Base-by-base conservation (phyloP, 805 yeast genomes). In the Candida fluviatilis region DNA sequence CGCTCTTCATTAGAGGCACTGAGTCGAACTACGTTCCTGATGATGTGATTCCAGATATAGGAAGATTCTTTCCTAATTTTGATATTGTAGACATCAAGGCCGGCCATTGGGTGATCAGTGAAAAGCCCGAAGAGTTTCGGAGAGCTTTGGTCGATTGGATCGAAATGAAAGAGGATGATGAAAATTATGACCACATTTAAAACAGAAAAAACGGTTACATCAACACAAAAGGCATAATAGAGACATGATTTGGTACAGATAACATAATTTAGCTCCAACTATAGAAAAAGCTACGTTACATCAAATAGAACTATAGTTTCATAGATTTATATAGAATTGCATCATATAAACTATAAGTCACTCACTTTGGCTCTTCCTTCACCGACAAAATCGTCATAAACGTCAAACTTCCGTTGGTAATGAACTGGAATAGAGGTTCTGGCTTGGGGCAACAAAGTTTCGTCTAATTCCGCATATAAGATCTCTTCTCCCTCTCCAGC, bases 81-180 rank as follows among this genome's bases (percentile, higher is more conserved):
- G 84, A 78, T 43, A 62, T 85, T 11, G 68, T 75, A 32, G 95
- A 84, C 52, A 66, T 93, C 17, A 82, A 86, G 14, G 77, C 90
- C 0, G 96, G 96, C 2, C 99, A 91, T 59, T 91, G 97, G 96
- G 76, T 90, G 12, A 87, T 87, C 47, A 78, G 87, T 29, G 97
- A 91, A 54, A 82, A 83, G 48, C 96, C 98, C 1, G 50, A 66
- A 5, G 95, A 82, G 52, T 88, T 91, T 46, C 66, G 86, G 17
- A 76, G 70, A 3, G 61, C 64, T 5, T 77, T 85, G 12, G 70
- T 68, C 19, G 83, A 82, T 19, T 90, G 80, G 62, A 69, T 87
- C 4, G 78, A 76, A 40, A 55, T 65, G 35, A 58, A 62, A 36
- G 75, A 69, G 44, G 73, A 69, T 35, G 51, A 48, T 4, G 21